Conservation (phyloP, 2,329 filamentous ascomycete species). For the Fusarium pseudograminearum region DNA sequence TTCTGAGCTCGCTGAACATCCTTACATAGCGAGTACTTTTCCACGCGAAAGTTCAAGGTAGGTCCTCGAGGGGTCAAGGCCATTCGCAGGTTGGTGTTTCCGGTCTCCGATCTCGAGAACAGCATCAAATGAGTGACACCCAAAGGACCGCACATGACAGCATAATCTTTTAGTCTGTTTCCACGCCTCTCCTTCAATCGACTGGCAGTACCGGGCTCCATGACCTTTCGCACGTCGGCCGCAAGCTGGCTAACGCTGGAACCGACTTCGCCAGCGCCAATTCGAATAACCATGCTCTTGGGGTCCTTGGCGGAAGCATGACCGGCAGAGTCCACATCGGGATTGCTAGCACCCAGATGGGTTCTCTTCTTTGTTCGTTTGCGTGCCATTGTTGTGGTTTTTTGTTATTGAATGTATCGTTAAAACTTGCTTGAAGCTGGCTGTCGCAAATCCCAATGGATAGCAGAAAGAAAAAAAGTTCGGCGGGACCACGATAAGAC, state of each 20-base stretch:
- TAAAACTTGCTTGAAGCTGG: slow-evolving; percentile 20
- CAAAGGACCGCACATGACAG: slow-evolving; percentile 93
- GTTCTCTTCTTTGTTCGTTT: slow-evolving; percentile 89
- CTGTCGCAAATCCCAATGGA: slow-evolving; percentile 42
- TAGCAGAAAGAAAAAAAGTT: slow-evolving; percentile 52
- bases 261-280: slow-evolving; percentile 93
- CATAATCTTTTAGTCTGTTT: slow-evolving; percentile 91
- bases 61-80: slow-evolving; percentile 90
- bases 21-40: slow-evolving; percentile 93
- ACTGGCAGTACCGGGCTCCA: slow-evolving; percentile 94
- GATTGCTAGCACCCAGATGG: slow-evolving; percentile 76
- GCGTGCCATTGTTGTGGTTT: slow-evolving; percentile 74
- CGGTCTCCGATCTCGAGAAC: slow-evolving; percentile 88
- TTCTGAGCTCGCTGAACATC: slow-evolving; percentile 88
- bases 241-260: slow-evolving; percentile 91
- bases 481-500: slow-evolving; percentile 52
- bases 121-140: slow-evolving; percentile 93
- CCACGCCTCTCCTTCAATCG: slow-evolving; percentile 89
- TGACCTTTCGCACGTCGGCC: slow-evolving; percentile 89
- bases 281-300: slow-evolving; percentile 98
- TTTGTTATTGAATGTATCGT: slow-evolving; percentile 19
- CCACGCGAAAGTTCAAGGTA: slow-evolving; percentile 92
- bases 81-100: slow-evolving; percentile 92
- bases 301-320: slow-evolving; percentile 77
- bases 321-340: slow-evolving; percentile 66